phyloP scores from a whole-genome alignment of 805 yeast genomes.

The Jamesozyma spencerorum region DNA sequence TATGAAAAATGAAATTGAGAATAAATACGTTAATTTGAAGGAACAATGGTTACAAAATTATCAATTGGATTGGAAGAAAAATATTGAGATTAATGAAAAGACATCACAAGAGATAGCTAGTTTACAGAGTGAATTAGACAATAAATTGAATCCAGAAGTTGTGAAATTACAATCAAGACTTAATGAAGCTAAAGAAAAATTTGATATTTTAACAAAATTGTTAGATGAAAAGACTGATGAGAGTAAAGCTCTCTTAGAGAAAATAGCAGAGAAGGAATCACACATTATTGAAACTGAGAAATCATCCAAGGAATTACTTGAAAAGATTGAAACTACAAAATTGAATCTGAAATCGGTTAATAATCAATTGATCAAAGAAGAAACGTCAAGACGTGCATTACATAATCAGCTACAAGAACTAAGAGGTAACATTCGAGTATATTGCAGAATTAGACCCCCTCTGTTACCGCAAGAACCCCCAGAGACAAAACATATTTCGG shows the following conservation, averaged over 20 bases:
- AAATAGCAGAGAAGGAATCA: constrained; percentile 16
- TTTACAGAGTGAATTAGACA: constrained; percentile 10
- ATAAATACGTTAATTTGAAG: constrained; percentile 11
- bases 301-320: constrained; percentile 21
- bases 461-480: constrained; percentile 10
- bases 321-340: constrained; percentile 28
- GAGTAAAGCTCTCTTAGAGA: constrained; percentile 19
- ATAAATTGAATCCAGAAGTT: constrained; percentile 10
- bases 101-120: constrained; percentile 20
- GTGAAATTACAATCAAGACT: constrained; percentile 7
- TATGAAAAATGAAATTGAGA: constrained; percentile 14
- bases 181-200: constrained; percentile 8
- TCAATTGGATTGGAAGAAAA: constrained; percentile 23
- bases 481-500: constrained; percentile 26
- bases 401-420: constrained; percentile 76
- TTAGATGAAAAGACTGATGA: constrained; percentile 20
- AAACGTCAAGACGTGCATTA: constrained; percentile 46
- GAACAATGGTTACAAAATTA: constrained; percentile 22
- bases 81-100: constrained; percentile 23
- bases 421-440: constrained; percentile 87
- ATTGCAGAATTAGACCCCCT: constrained; percentile 73
- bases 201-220: constrained; percentile 16
- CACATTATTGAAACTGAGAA: constrained; percentile 9
- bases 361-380: constrained; percentile 39
- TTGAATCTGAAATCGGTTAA: constrained; percentile 27